These are phyloP conservation scores for Endogone sp. DNA, from an alignment of 192 early-diverging fungal species.

Conservation along the genomic window DNA sequence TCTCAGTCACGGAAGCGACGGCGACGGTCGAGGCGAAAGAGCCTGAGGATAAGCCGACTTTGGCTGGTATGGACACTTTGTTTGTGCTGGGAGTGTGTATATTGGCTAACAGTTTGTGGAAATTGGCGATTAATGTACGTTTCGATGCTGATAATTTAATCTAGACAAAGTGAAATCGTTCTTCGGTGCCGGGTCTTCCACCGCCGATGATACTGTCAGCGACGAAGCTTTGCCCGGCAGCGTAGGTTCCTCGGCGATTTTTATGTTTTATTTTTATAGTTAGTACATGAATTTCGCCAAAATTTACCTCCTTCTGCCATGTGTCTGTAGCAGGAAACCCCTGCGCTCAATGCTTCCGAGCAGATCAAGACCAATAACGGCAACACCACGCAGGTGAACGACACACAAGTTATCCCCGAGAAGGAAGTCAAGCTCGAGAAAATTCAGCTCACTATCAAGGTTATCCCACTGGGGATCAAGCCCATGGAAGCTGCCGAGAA, in stretches of 20 bases:
- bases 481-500: constrained; percentile 19
- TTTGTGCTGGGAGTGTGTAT: not conserved
- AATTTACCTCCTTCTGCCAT: not conserved
- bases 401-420: not conserved
- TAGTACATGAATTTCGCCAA: too few species aligned
- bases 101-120: too few species aligned
- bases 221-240: constrained; percentile 20
- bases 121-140: too few species aligned
- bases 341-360: not conserved
- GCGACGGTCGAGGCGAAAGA: constrained; percentile 40
- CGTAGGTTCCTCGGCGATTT: constrained; percentile 4
- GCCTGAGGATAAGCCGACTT: constrained; percentile 19
- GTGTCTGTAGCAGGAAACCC: not conserved
- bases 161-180: constrained; percentile 61
- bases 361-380: not conserved
- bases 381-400: not conserved
- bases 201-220: constrained; percentile 44
- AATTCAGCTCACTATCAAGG: constrained; percentile 4
- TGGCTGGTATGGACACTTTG: constrained; percentile 15
- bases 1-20: constrained; percentile 63
- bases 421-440: not conserved
- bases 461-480: constrained; percentile 14
- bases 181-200: constrained; percentile 49
- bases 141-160: too few species aligned
- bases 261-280: not conserved